phyloP scores from a whole-genome alignment of 805 yeast genomes.

The Candida sakaeoensis region DNA sequence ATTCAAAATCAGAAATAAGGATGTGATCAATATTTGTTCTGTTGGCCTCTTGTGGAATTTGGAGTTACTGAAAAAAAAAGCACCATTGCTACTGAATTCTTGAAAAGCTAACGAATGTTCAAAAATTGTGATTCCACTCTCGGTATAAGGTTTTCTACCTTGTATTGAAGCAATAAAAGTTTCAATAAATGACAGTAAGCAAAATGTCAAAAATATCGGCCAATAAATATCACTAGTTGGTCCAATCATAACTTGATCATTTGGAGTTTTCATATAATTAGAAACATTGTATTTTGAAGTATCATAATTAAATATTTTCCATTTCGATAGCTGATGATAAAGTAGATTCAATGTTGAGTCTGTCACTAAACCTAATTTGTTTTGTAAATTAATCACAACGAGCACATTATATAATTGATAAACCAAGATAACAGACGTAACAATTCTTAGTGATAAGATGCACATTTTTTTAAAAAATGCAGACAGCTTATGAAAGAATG shows the following conservation, averaged over 20 bases:
- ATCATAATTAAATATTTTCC: conserved; percentile 22
- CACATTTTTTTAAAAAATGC: conserved; percentile 19
- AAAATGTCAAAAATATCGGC: conserved; percentile 54
- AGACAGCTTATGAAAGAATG: conserved; percentile 10
- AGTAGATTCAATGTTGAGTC: conserved; percentile 11
- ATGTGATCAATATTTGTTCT: conserved; percentile 47
- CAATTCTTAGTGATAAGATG: conserved; percentile 24
- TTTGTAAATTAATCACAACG: conserved; percentile 26
- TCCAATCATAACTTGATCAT: conserved; percentile 31
- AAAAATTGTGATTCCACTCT: conserved; percentile 67
- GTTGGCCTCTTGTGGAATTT: conserved; percentile 39
- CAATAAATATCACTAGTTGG: conserved; percentile 55
- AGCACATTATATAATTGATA: conserved; percentile 25
- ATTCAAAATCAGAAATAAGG: conserved; percentile 53
- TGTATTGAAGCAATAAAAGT: conserved; percentile 57
- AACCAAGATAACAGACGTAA: conserved; percentile 22
- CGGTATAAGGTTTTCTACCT: conserved; percentile 55
- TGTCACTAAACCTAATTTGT: conserved; percentile 13
- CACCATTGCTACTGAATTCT: conserved; percentile 50
- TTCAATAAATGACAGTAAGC: conserved; percentile 62
- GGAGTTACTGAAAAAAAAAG: conserved; percentile 21
- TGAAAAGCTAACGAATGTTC: conserved; percentile 76
- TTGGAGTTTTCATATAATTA: conserved; percentile 28
- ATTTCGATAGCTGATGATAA: conserved; percentile 13
- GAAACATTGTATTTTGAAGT: conserved; percentile 16